phyloP scores from a whole-genome alignment of 1,284 basidiomycete genomes.

The Malassezia brasiliensis region DNA sequence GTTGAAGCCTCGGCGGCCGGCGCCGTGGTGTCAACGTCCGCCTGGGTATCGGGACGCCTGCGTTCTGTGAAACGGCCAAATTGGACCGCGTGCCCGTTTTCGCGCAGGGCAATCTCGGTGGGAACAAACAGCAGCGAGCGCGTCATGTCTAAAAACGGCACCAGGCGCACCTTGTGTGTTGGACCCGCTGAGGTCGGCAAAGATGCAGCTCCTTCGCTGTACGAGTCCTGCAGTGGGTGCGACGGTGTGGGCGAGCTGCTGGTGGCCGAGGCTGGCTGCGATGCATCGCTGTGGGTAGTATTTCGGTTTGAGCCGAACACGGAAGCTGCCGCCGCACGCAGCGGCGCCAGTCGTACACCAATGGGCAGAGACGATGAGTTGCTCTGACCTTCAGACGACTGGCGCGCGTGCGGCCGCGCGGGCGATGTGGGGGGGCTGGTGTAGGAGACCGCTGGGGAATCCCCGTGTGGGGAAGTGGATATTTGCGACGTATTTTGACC shows the following conservation, averaged over 20 bases:
- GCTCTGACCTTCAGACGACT: background rate
- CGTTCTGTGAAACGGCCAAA: constrained; percentile 11
- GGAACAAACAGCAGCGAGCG: constrained; percentile 86
- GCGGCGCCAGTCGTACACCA: background rate
- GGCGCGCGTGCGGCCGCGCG: background rate
- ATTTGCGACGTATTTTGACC: background rate
- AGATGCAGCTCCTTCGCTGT: background rate
- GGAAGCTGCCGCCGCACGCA: background rate
- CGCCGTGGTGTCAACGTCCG: background rate
- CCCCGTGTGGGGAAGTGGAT: background rate
- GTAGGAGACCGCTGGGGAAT: background rate
- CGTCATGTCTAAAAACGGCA: constrained; percentile 82
- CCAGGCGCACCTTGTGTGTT: constrained; percentile 52
- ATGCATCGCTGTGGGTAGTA: background rate
- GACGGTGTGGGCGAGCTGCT: background rate
- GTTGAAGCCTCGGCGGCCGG: background rate
- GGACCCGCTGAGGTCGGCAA: background rate
- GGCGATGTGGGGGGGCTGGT: background rate
- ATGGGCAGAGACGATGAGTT: background rate
- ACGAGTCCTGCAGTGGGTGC: background rate
- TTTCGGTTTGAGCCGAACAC: constrained; percentile 3
- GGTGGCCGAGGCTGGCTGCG: background rate
- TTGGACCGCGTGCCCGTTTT: constrained; percentile 44
- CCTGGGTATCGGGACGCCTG: background rate
- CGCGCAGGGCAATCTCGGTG: constrained; percentile 67